Conservation (phyloP, 2,329 filamentous ascomycete genomes). For the Fusarium lyarnte region DNA sequence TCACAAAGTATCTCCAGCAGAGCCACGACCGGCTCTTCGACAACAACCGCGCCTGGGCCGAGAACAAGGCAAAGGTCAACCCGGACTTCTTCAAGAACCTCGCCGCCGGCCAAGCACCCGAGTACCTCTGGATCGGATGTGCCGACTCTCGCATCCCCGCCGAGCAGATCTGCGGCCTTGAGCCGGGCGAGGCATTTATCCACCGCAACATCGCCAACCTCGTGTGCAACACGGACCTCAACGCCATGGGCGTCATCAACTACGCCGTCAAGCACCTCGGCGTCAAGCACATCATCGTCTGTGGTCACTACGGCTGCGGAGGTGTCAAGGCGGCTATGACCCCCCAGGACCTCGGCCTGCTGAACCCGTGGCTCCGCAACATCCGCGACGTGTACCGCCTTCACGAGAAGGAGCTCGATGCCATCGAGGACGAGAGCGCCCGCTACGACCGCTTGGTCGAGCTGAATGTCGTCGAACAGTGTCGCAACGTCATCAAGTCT, state of each 20-base stretch:
- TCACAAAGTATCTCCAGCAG: slow-evolving; percentile 67
- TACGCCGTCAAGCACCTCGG: slow-evolving; percentile 85
- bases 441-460: slow-evolving; percentile 79
- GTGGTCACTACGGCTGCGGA: slow-evolving; percentile 81
- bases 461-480: slow-evolving; percentile 82
- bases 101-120: slow-evolving; percentile 70
- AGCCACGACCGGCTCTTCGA: slow-evolving; percentile 75
- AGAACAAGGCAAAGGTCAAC: slow-evolving; percentile 65
- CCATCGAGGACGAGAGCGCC: slow-evolving; percentile 65
- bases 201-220: slow-evolving; percentile 97
- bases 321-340: slow-evolving; percentile 80
- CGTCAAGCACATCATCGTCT: slow-evolving; percentile 83
- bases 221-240: slow-evolving; percentile 81
- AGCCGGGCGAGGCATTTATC: slow-evolving; percentile 92
- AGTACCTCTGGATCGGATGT: slow-evolving; percentile 90
- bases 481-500: slow-evolving; percentile 82
- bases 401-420: slow-evolving; percentile 75
- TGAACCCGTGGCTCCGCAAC: slow-evolving; percentile 80
- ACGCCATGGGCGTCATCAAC: slow-evolving; percentile 82
- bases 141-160: slow-evolving; percentile 92
- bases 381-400: slow-evolving; percentile 79
- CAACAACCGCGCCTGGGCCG: slow-evolving; percentile 74
- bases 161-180: slow-evolving; percentile 82
- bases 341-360: slow-evolving; percentile 73
- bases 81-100: slow-evolving; percentile 73